Conservation (phyloP, 768 basidiomycete genomes). For the Gloeostereum incarnatum region DNA sequence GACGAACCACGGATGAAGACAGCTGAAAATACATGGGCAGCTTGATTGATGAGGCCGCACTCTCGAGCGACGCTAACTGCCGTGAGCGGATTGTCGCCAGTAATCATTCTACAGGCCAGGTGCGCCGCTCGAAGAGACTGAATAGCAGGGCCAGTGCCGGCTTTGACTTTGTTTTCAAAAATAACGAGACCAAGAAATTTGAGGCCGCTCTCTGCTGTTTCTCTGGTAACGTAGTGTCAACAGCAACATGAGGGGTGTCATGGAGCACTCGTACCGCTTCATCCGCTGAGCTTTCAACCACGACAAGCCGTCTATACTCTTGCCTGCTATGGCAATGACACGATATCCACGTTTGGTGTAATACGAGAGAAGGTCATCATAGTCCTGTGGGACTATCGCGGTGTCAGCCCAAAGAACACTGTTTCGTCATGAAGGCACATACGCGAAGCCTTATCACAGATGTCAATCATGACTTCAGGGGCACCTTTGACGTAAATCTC, state of each 20-base stretch:
- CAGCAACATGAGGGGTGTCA: constrained; percentile 1
- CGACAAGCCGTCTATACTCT: constrained; percentile 85
- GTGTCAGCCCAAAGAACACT: constrained; percentile 8
- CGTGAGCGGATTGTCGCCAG: constrained; percentile 94
- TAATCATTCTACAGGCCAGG: constrained; percentile 94
- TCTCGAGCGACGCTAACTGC: constrained; percentile 96
- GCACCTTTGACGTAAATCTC: constrained; percentile 99
- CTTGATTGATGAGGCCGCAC: constrained; percentile 80
- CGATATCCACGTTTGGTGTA: constrained; percentile 96
- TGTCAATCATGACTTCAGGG: constrained; percentile 94
- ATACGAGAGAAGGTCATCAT: constrained; percentile 91
- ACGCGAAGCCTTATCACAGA: constrained; percentile 92
- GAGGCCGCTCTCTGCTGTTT: constrained; percentile 87
- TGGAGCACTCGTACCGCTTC: constrained; percentile 61
- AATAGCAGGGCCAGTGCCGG: constrained; percentile 85
- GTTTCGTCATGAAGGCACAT: constrained; percentile 19
- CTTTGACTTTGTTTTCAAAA: constrained; percentile 96
- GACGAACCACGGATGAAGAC: constrained; percentile 60
- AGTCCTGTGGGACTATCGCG: constrained; percentile 81
- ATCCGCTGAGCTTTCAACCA: constrained; percentile 97
- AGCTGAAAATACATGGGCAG: constrained; percentile 84
- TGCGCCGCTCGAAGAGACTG: constrained; percentile 83
- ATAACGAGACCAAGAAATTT: constrained; percentile 93
- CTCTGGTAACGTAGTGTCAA: constrained; percentile 35
- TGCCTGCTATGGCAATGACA: constrained; percentile 97